Percentiles rank a stretch among this genome's conserved stretches.
Evolutionary conservation across 805 yeast species (phyloP).

Genomic region (Spathaspora passalidarum): DNA sequence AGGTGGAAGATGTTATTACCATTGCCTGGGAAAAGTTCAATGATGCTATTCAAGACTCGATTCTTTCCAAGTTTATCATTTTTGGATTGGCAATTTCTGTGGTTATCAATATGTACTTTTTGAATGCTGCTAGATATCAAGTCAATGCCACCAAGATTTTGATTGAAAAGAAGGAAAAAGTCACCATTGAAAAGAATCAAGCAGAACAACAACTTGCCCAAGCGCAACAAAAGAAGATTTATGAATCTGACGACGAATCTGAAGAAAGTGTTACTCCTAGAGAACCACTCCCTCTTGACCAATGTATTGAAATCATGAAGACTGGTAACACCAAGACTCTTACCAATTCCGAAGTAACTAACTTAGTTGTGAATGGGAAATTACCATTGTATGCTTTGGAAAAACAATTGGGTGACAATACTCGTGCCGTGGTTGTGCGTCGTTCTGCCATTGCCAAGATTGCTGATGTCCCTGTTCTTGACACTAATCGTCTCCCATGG

Average conservation of each 20-base stretch:
- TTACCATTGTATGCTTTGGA: conserved; percentile 93
- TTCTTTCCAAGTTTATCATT: conserved; percentile 74
- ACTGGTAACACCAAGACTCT: conserved; percentile 69
- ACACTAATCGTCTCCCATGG: conserved; percentile 72
- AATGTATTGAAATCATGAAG: conserved; percentile 58
- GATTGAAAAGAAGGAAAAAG: conserved; percentile 23
- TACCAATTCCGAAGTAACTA: conserved; percentile 68
- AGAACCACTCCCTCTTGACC: conserved; percentile 41
- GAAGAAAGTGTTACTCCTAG: conserved; percentile 19
- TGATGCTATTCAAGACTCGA: conserved; percentile 70
- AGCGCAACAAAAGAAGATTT: not conserved
- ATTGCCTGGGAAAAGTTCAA: conserved; percentile 55
- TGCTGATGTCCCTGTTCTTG: conserved; percentile 78
- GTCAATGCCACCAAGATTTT: conserved; percentile 41
- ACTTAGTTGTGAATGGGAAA: conserved; percentile 69
- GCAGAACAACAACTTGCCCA: conserved; percentile 3
- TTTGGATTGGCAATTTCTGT: conserved; percentile 72
- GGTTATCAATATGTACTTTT: conserved; percentile 76
- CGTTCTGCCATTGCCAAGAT: conserved; percentile 85
- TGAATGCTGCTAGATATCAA: conserved; percentile 79
- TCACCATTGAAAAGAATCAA: conserved; percentile 3
- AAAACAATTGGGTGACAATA: conserved; percentile 81
- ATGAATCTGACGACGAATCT: conserved; percentile 20
- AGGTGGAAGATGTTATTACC: conserved; percentile 59
- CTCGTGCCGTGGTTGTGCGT: conserved; percentile 92